A percentile compares a stretch with the other conserved stretches of the same genome.
phyloP scores from a whole-genome alignment of 805 yeast genomes.

The Saccharomyces paradoxus region DNA sequence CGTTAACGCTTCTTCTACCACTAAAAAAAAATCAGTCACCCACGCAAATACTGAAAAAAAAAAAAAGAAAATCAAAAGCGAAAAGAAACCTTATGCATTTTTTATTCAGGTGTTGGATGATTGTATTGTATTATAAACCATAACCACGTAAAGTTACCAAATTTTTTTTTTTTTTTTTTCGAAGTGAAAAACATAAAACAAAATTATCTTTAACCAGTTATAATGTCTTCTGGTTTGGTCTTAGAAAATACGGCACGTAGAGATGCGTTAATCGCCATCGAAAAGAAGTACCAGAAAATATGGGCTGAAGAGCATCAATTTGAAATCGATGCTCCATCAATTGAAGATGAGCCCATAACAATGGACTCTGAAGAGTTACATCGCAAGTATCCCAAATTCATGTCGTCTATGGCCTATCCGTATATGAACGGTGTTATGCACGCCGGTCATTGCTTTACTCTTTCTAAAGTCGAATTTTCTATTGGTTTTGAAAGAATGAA shows the following conservation, averaged over 20 bases:
- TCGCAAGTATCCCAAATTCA: constrained; percentile 72
- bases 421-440: constrained; percentile 98
- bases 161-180: neutral
- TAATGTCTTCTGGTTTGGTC: constrained; percentile 23
- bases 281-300: constrained; percentile 73
- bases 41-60: neutral
- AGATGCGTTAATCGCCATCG: constrained; percentile 84
- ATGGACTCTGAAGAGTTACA: constrained; percentile 62
- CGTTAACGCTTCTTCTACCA: neutral
- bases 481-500: constrained; percentile 91
- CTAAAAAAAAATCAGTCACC: neutral
- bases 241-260: constrained; percentile 76
- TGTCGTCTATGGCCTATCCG: constrained; percentile 95
- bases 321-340: constrained; percentile 80
- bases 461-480: constrained; percentile 87
- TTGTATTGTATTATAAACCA: neutral
- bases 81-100: neutral
- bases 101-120: neutral
- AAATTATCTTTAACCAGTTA: neutral
- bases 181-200: neutral
- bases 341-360: constrained; percentile 52
- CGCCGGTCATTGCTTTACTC: constrained; percentile 94
- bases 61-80: neutral
- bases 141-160: neutral
- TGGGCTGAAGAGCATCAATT: constrained; percentile 86